Conservation (phyloP, 2,329 filamentous ascomycete genomes). For the Pestalotiopsis sp. region DNA sequence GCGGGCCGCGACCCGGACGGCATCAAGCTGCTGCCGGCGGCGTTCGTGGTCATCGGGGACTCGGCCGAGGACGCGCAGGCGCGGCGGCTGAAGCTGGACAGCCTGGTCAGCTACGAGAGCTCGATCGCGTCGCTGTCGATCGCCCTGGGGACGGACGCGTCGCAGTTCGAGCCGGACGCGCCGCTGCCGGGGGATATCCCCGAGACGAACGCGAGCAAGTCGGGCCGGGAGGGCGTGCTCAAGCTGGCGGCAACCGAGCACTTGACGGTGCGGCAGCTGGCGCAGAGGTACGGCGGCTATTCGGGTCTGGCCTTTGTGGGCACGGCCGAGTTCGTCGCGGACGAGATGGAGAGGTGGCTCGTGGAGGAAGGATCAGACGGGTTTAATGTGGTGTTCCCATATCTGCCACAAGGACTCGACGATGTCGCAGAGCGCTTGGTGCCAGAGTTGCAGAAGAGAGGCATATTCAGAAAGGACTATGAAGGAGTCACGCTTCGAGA, state of each 20-base stretch:
- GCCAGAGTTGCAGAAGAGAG: constrained; percentile 50
- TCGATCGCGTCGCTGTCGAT: constrained; percentile 53
- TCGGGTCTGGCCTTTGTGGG: constrained; percentile 52
- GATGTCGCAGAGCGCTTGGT: constrained; percentile 47
- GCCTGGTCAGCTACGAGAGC: constrained; percentile 54
- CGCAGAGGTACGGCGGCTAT: constrained; percentile 49
- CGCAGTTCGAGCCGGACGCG: constrained; percentile 47
- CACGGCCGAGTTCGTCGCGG: constrained; percentile 46
- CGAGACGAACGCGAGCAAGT: constrained; percentile 55
- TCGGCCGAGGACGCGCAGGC: constrained; percentile 46
- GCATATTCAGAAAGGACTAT: constrained; percentile 52
- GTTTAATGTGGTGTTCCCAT: constrained; percentile 51
- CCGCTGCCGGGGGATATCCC: constrained; percentile 49
- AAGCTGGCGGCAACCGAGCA: constrained; percentile 44
- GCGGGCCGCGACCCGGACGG: constrained; percentile 45
- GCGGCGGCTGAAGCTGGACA: constrained; percentile 50
- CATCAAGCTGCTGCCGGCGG: constrained; percentile 53
- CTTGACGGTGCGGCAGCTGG: constrained; percentile 51
- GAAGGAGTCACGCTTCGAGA: constrained; percentile 52
- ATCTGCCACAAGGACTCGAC: constrained; percentile 49
- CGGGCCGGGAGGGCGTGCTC: constrained; percentile 41
- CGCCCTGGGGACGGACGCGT: constrained; percentile 45
- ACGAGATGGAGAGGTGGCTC: constrained; percentile 50
- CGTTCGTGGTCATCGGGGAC: constrained; percentile 50
- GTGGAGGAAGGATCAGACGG: constrained; percentile 48